phyloP scores from a whole-genome alignment of 2,329 filamentous ascomycete species.

The Colletotrichum musicola region DNA sequence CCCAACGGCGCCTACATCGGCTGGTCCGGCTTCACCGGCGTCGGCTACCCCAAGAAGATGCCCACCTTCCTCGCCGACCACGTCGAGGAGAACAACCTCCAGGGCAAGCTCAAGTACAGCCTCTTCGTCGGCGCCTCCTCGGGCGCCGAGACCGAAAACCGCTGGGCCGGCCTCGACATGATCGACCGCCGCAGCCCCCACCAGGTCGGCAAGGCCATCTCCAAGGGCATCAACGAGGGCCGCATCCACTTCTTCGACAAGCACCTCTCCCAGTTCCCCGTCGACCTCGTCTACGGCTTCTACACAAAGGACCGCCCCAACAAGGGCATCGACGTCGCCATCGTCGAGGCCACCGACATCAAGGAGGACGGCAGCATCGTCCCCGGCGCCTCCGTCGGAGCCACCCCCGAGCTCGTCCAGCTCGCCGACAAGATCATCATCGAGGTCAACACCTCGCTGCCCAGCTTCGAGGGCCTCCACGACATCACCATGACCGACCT shows the following conservation, averaged over 20 bases:
- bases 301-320: conserved; percentile 85
- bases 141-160: conserved; percentile 89
- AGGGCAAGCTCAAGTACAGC: conserved; percentile 87
- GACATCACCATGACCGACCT: conserved; percentile 92
- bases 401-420: conserved; percentile 86
- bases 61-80: conserved; percentile 88
- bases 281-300: conserved; percentile 86
- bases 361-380: conserved; percentile 91
- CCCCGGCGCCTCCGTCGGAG: conserved; percentile 86
- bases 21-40: conserved; percentile 92
- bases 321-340: conserved; percentile 83
- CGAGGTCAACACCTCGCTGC: conserved; percentile 89
- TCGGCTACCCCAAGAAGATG: conserved; percentile 90
- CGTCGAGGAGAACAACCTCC: conserved; percentile 86
- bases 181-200: conserved; percentile 87
- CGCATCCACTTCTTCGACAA: conserved; percentile 95
- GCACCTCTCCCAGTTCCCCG: conserved; percentile 92
- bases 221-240: conserved; percentile 90
- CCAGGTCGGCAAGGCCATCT: conserved; percentile 90
- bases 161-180: conserved; percentile 92
- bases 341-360: conserved; percentile 89
- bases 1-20: conserved; percentile 89
- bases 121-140: conserved; percentile 93
- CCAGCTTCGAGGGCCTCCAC: conserved; percentile 88
- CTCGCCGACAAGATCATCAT: conserved; percentile 94